These are phyloP conservation scores for Tylopilus subfusipes DNA, from an alignment of 768 basidiomycete species.

Conservation along the genomic window DNA sequence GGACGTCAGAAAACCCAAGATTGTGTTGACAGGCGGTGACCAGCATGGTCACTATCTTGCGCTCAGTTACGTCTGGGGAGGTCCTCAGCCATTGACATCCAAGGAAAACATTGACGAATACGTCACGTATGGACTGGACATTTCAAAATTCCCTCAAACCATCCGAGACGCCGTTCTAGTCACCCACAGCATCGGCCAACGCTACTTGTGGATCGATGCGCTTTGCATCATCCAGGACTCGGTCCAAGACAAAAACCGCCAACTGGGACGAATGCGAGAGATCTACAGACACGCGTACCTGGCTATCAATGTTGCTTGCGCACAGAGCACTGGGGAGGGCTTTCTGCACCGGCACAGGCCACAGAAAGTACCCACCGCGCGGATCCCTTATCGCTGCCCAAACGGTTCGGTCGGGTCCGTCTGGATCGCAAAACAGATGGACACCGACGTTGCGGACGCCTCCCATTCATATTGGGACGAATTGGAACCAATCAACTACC, in stretches of 20 bases:
- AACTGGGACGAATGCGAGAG: neutral
- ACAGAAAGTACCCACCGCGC: neutral
- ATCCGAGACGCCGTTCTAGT: neutral
- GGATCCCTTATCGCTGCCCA: neutral
- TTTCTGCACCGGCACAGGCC: neutral
- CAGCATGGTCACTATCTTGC: neutral
- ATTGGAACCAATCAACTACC: neutral
- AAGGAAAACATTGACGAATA: neutral
- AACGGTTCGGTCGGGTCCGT: neutral
- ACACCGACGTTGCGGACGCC: neutral
- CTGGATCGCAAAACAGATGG: neutral
- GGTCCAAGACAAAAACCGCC: neutral
- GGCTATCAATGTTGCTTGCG: neutral
- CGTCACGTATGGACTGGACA: neutral
- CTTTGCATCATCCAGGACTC: slow-evolving; percentile 3
- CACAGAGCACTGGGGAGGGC: neutral
- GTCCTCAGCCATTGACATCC: neutral
- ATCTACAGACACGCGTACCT: neutral
- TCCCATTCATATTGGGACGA: slow-evolving; percentile 1
- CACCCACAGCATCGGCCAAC: neutral
- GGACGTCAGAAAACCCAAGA: neutral
- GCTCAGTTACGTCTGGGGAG: slow-evolving; percentile 1
- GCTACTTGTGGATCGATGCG: neutral
- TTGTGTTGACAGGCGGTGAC: neutral
- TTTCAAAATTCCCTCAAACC: neutral